A percentile compares a stretch with the other conserved stretches of the same genome.
These are phyloP conservation scores for Larix sibirica DNA, from an alignment of 83 land plant genomes.

Conservation along the genomic window DNA sequence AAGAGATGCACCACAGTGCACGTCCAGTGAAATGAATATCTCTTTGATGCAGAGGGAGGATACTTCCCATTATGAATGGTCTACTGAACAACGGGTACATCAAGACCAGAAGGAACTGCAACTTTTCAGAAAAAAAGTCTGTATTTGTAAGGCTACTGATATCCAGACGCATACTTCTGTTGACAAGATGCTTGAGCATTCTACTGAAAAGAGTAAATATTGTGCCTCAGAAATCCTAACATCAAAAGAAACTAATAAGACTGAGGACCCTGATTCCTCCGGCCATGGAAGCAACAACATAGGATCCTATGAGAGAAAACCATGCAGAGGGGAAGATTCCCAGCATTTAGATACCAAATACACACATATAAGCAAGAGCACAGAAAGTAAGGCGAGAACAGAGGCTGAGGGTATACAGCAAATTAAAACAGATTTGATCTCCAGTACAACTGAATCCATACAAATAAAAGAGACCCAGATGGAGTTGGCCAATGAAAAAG, in stretches of 20 bases:
- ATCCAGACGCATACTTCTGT: not conserved
- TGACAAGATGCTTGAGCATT: not conserved
- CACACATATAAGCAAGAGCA: not conserved
- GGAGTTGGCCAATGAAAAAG: not conserved
- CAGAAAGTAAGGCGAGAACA: not conserved
- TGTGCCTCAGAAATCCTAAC: not conserved
- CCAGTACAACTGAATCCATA: not conserved
- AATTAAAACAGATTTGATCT: not conserved
- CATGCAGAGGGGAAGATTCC: constrained; percentile 5
- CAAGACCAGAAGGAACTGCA: constrained; percentile 4
- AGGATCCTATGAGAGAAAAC: constrained; percentile 3
- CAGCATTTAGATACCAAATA: constrained; percentile 1
- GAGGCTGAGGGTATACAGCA: not conserved
- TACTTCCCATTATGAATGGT: constrained; percentile 4
- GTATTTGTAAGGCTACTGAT: not conserved
- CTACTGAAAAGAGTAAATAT: not conserved
- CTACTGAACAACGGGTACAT: constrained; percentile 1
- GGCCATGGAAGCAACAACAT: constrained; percentile 18
- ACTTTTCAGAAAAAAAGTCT: not conserved
- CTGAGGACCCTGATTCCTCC: constrained; percentile 15
- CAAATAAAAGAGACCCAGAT: constrained; percentile 3
- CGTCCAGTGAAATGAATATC: not conserved
- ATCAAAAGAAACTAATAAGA: constrained; percentile 1
- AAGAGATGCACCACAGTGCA: not conserved
- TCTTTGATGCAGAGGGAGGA: not conserved